Evolutionary conservation across 768 basidiomycete genomes (phyloP), one percentile per base, ranked within the genome.

Genomic region (Suillus sp.): DNA sequence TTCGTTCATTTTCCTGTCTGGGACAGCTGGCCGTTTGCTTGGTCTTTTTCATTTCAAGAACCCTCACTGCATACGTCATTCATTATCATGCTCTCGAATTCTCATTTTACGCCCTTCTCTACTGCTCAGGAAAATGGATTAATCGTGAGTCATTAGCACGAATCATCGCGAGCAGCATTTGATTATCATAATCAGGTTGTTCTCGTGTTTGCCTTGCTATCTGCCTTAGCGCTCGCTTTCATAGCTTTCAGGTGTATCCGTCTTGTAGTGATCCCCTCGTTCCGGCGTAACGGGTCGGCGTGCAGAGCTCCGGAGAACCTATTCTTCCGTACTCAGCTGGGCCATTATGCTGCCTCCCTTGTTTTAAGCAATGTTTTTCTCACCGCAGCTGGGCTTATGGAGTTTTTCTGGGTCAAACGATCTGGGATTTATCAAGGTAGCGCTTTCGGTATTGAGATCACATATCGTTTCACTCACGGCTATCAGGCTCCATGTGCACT

Each of bases 291-390:
- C 20, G 56, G 68, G 34, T 69, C 72, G 63, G 70, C 80, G 20
- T 60, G 64, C 35, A 75, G 76, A 54, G 62, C 68, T 4, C 71
- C 73, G 37, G 85, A 86, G 72, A 83, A 81, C 47, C 76, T 85
- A 64, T 90, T 91, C 73, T 90, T 92, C 73, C 81, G 83, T 62
- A 89, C 89, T 8, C 89, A 89, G 65, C 81, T 91, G 16, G 91
- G 91, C 1, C 81, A 83, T 57, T 91, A 90, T 71, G 82, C 84
- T n/a, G 80, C 78, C 43, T 89, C 85, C 68, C 78, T 92, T 62
- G 77, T 91, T 64, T 66, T 86, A 32, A 82, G 83, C 64, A 86
- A 90, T 71, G 75, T 84, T 60, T 75, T 87, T 70, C 83, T 77
- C 62, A 79, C 81, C 37, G 59, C 79, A 18, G 79, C 86, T 59